Percentiles rank a stretch among this genome's conserved stretches.
phyloP scores from a whole-genome alignment of 345 rosid species.

The Salix arbutifolia region DNA sequence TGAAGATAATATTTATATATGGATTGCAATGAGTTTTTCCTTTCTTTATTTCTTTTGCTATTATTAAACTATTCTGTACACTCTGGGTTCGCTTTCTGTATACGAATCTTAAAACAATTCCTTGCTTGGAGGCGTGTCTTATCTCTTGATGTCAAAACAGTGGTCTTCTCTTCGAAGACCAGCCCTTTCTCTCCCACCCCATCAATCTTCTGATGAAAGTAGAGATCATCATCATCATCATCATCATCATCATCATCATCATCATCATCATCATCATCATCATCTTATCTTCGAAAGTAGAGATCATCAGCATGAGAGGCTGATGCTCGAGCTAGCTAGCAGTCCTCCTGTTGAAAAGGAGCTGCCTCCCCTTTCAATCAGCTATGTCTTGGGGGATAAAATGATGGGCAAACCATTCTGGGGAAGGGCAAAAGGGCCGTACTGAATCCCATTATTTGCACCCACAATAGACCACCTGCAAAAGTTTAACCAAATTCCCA shows the following conservation, averaged over 20 bases:
- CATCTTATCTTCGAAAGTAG: neutral
- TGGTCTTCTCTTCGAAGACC: neutral
- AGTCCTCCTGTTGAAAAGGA: too few relatives aligned
- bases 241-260: too few relatives aligned
- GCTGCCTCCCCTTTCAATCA: neutral
- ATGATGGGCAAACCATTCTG: conserved; percentile 76
- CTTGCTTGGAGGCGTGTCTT: neutral
- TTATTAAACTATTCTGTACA: conserved; percentile 23
- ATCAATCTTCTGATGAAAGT: neutral
- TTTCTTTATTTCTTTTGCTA: neutral
- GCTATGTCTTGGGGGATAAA: conserved; percentile 37
- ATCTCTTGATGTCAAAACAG: neutral
- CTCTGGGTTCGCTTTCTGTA: conserved; percentile 1
- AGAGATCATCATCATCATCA: neutral
- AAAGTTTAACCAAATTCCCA: neutral
- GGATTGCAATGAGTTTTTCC: neutral
- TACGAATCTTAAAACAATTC: neutral
- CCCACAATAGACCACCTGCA: conserved; percentile 64
- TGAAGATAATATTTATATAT: neutral
- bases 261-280: too few relatives aligned
- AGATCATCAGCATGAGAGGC: too few relatives aligned
- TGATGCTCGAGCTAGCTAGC: too few relatives aligned
- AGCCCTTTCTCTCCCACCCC: neutral
- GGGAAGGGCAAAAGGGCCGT: conserved; percentile 83
- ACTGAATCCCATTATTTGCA: conserved; percentile 59